These are phyloP conservation scores for Ceratocystis ficicola DNA, from an alignment of 2,329 filamentous ascomycete genomes.

Conservation along the genomic window DNA sequence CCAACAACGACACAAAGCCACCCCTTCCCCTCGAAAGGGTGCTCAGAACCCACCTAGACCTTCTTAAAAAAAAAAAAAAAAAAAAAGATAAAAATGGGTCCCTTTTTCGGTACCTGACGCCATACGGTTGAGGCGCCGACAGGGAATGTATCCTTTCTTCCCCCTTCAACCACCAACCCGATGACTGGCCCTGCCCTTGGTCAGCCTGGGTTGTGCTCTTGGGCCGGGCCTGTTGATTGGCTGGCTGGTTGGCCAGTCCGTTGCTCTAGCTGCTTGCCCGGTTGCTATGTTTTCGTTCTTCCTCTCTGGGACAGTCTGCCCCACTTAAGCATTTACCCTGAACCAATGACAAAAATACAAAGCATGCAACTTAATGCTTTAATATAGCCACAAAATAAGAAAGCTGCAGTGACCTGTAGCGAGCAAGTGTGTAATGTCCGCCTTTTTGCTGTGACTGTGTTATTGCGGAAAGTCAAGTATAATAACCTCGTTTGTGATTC, in stretches of 20 bases:
- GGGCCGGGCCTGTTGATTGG: not conserved
- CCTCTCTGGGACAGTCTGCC: not conserved
- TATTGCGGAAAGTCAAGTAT: too few species aligned
- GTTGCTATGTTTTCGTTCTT: constrained; percentile 10
- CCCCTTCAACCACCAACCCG: too few species aligned
- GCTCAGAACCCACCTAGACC: not conserved
- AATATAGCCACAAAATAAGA: too few species aligned
- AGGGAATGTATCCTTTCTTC: constrained; percentile 1
- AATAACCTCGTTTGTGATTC: too few species aligned
- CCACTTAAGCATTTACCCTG: not conserved
- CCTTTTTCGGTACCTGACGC: constrained; percentile 16
- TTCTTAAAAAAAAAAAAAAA: too few species aligned
- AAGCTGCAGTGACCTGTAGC: too few species aligned
- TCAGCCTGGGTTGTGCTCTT: not conserved
- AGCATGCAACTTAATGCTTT: too few species aligned
- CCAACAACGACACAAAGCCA: not conserved
- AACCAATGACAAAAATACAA: not conserved
- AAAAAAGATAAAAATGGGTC: not conserved
- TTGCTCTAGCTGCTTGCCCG: not conserved
- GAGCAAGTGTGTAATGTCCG: too few species aligned
- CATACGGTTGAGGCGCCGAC: constrained; percentile 9
- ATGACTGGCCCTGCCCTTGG: too few species aligned
- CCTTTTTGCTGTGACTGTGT: too few species aligned
- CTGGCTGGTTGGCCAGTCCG: not conserved
- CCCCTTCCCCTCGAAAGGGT: not conserved